Evolutionary conservation across 139 green algal species (phyloP).

Genomic region (Diplosphaera chodatii): DNA sequence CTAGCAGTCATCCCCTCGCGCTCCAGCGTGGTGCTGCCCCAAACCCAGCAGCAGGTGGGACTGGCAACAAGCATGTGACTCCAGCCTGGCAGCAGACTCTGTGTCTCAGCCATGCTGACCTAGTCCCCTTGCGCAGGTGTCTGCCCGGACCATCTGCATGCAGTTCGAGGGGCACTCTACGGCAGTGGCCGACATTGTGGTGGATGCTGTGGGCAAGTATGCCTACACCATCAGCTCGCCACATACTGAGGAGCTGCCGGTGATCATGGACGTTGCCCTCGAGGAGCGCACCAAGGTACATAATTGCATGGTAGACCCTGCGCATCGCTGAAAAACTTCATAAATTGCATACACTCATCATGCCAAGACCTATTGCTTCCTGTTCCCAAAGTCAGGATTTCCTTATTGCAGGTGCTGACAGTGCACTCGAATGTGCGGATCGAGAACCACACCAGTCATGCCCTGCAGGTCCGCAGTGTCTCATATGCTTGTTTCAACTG

Average conservation of each 20-base stretch:
- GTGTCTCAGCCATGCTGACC: background rate
- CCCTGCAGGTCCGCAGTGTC: conserved; percentile 9
- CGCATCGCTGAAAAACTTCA: too few species aligned
- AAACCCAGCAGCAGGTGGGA: conserved; percentile 27
- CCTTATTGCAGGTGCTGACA: conserved; percentile 35
- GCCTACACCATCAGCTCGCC: conserved; percentile 28
- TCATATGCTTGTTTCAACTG: too few species aligned
- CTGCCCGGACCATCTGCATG: conserved; percentile 34
- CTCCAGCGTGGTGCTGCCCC: conserved; percentile 22
- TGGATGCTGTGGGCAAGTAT: conserved; percentile 51
- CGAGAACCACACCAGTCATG: conserved; percentile 29
- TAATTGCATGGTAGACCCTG: too few species aligned
- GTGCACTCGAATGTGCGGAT: conserved; percentile 34
- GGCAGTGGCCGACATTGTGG: conserved; percentile 27
- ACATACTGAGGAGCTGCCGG: conserved; percentile 10
- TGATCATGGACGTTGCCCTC: conserved; percentile 42
- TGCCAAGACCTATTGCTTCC: too few species aligned
- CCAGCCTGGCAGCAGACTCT: too few species aligned
- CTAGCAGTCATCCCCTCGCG: conserved; percentile 23
- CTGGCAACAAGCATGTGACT: too few species aligned
- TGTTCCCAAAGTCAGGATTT: too few species aligned
- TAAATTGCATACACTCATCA: too few species aligned
- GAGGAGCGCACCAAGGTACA: conserved; percentile 30
- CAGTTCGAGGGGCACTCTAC: conserved; percentile 42
- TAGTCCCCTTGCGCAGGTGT: conserved; percentile 11